Conservation (phyloP, 495 filamentous ascomycete species). For the Glarea lozoyensis region DNA sequence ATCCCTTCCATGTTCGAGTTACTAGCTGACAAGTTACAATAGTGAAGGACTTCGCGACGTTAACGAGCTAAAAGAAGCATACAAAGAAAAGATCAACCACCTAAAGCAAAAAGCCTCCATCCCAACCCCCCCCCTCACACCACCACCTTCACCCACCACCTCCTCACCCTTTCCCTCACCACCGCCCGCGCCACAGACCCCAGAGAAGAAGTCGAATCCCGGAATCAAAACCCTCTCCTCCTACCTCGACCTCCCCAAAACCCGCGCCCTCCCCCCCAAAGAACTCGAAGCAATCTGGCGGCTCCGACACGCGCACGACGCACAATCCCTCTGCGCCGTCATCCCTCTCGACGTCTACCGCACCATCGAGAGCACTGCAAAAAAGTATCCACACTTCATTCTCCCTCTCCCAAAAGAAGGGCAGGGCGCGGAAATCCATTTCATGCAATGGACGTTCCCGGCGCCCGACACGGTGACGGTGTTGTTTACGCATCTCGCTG, state of each 20-base stretch:
- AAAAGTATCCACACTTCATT: slow-evolving; percentile 76
- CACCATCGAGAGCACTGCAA: slow-evolving; percentile 57
- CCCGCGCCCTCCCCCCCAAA: slow-evolving; percentile 57
- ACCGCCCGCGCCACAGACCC: slow-evolving; percentile 25
- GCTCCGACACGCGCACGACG: slow-evolving; percentile 64
- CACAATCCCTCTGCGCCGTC: slow-evolving; percentile 68
- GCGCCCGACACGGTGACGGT: slow-evolving; percentile 64
- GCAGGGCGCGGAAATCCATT: slow-evolving; percentile 74
- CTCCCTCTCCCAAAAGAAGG: slow-evolving; percentile 71
- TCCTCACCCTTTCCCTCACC: slow-evolving; percentile 23
- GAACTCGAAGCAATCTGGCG: slow-evolving; percentile 89
- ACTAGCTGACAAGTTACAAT: neutral
- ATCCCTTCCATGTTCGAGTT: neutral
- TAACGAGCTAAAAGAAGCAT: slow-evolving; percentile 69
- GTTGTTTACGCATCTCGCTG: slow-evolving; percentile 85
- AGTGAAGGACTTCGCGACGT: slow-evolving; percentile 59
- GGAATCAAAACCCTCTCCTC: slow-evolving; percentile 73
- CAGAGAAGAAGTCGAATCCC: slow-evolving; percentile 27
- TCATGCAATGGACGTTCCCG: slow-evolving; percentile 64
- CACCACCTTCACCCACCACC: slow-evolving; percentile 24
- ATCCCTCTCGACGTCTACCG: slow-evolving; percentile 65
- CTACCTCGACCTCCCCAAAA: slow-evolving; percentile 77
- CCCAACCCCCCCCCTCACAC: slow-evolving; percentile 20
- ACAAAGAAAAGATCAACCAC: slow-evolving; percentile 69
- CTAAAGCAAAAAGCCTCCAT: slow-evolving; percentile 26